Conservation (phyloP, 1,284 basidiomycete genomes). For the Cronartium quercuum region DNA sequence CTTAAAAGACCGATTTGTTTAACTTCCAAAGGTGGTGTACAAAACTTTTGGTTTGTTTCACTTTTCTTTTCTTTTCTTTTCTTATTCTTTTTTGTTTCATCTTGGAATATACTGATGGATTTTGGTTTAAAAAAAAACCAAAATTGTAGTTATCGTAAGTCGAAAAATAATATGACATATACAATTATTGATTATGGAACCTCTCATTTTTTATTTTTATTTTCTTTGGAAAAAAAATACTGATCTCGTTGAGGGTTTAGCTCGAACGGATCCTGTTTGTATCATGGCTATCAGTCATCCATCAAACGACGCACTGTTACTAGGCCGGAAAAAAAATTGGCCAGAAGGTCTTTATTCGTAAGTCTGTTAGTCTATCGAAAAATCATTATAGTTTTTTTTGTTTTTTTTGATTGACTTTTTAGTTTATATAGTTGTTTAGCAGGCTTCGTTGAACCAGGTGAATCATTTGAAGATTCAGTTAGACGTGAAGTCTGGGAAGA, state of each 20-base stretch:
- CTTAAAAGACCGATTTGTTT: constrained; percentile 56
- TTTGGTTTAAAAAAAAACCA: too few species aligned
- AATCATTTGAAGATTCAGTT: constrained; percentile 90
- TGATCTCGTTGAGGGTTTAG: not conserved
- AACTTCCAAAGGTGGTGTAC: constrained; percentile 8
- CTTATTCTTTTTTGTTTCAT: not conserved
- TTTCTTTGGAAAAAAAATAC: too few species aligned
- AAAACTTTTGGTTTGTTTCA: constrained; percentile 25
- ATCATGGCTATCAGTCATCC: constrained; percentile 82
- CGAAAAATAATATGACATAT: constrained; percentile 76
- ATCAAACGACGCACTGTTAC: constrained; percentile 69
- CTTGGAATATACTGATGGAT: constrained; percentile 4
- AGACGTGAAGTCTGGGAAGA: constrained; percentile 91
- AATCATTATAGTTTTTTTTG: constrained; percentile 62
- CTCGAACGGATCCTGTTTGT: constrained; percentile 57
- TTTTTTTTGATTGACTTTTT: constrained; percentile 62
- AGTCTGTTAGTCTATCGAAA: not conserved
- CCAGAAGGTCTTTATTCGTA: constrained; percentile 43
- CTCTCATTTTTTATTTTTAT: not conserved
- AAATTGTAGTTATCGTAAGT: constrained; percentile 58
- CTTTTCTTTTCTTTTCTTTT: not conserved
- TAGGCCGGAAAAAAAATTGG: constrained; percentile 71
- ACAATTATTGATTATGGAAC: constrained; percentile 43
- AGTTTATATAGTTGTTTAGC: constrained; percentile 3
- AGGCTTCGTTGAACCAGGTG: constrained; percentile 66